phyloP scores from a whole-genome alignment of 495 filamentous ascomycete species.

The Aspergillus kassunensis region DNA sequence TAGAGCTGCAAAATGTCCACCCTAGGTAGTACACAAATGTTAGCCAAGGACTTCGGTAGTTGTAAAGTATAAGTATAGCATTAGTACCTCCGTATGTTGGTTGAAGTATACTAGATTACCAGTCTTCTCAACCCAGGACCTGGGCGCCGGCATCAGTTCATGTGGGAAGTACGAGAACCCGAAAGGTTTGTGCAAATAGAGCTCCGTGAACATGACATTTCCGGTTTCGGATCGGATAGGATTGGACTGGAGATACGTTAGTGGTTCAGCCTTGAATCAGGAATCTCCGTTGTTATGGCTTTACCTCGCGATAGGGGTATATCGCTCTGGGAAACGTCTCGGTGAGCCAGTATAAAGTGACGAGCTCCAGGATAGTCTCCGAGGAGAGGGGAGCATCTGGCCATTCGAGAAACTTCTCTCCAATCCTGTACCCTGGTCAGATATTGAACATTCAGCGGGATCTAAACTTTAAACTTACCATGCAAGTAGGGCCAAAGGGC shows the following conservation, averaged over 20 bases:
- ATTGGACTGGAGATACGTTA: constrained; percentile 16
- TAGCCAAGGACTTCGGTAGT: not conserved
- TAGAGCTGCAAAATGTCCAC: constrained; percentile 29
- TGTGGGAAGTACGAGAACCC: constrained; percentile 56
- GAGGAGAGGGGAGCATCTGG: constrained; percentile 48
- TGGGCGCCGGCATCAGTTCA: constrained; percentile 50
- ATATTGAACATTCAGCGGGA: not conserved
- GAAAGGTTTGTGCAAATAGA: constrained; percentile 51
- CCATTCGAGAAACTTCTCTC: constrained; percentile 67
- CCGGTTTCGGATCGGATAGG: constrained; percentile 17
- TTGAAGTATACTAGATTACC: constrained; percentile 46
- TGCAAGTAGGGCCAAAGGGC: constrained; percentile 58
- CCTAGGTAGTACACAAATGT: constrained; percentile 34
- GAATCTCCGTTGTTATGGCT: not conserved
- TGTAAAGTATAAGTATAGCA: constrained; percentile 1
- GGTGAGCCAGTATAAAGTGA: constrained; percentile 66
- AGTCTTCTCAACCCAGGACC: constrained; percentile 46
- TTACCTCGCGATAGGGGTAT: constrained; percentile 51
- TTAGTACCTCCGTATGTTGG: constrained; percentile 14
- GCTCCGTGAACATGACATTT: constrained; percentile 23
- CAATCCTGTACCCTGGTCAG: constrained; percentile 43
- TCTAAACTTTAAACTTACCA: constrained; percentile 43
- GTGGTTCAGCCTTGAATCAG: not conserved
- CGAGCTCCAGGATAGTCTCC: constrained; percentile 52
- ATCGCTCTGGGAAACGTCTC: constrained; percentile 53